Evolutionary conservation across 352 stramenopile species (phyloP).

Genomic region (Saprolegnia diclina): DNA sequence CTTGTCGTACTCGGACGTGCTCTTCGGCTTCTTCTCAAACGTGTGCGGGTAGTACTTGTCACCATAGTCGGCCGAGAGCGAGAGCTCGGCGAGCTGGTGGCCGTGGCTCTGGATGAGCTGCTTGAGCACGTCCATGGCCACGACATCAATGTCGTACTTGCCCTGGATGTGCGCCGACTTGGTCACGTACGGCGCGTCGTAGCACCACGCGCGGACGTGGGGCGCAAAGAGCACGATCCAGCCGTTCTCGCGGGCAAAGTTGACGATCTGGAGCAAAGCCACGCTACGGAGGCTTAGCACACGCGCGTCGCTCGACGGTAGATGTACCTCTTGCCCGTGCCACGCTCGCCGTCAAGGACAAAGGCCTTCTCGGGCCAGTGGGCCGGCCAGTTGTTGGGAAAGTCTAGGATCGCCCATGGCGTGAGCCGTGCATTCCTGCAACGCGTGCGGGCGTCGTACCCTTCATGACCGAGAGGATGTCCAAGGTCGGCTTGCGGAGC

Average conservation of each 20-base stretch:
- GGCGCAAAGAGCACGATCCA: constrained; percentile 85
- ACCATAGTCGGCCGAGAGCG: constrained; percentile 60
- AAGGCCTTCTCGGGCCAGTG: constrained; percentile 32
- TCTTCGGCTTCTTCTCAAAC: constrained; percentile 70
- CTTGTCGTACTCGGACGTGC: constrained; percentile 44
- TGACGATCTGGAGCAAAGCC: constrained; percentile 81
- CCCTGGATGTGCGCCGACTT: constrained; percentile 63
- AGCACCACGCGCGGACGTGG: constrained; percentile 65
- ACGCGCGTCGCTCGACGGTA: neutral
- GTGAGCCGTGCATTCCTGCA: no score
- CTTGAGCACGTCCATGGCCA: constrained; percentile 68
- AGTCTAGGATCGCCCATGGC: constrained; percentile 27
- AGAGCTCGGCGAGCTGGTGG: constrained; percentile 56
- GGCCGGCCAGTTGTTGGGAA: constrained; percentile 29
- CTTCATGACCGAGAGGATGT: constrained; percentile 72
- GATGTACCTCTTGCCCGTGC: constrained; percentile 66
- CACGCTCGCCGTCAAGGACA: constrained; percentile 76
- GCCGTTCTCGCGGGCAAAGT: constrained; percentile 76
- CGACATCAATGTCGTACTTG: constrained; percentile 85
- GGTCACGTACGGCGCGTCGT: constrained; percentile 80
- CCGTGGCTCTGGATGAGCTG: constrained; percentile 66
- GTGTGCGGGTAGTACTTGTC: constrained; percentile 71
- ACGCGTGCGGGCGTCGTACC: constrained; percentile 30
- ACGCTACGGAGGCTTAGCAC: constrained; percentile 33
- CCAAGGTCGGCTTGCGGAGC: constrained; percentile 67